Base-by-base conservation (phyloP, 23 red algal species). In the Gracilaria gracilis region DNA sequence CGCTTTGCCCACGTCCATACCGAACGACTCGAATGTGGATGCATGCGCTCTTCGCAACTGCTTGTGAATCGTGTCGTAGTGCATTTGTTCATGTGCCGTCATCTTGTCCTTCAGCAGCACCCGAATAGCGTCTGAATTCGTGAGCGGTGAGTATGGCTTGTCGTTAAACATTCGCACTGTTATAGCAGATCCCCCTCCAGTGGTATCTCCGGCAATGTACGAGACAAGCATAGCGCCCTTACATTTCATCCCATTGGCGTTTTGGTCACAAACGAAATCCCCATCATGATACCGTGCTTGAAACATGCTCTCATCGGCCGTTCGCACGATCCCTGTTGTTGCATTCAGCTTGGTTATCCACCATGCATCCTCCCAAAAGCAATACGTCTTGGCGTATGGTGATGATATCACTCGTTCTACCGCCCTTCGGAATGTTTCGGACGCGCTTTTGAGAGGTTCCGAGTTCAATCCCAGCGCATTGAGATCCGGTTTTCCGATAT, bases 361-460 rank as follows among this genome's bases (percentile, higher is more conserved):
- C 89, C 89, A 84, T 24, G 79, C 89, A 28, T 83, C 79, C 19
- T 83, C 79, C 89, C 89, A 84, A 59, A 93, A 84, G 39, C 89
- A 84, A n/a, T 93, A 84, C 35, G 89, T 84, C 78, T 93, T 93
- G 6, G 89, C 64, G 9, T 39, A 54, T 27, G 67, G 36, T 7
- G 67, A 6, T 21, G 73, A 31, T 46, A 72, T 55, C 11, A 48
- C 44, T 33, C 79, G n/a, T 14, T 84, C 80, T 12, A 93, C 61
- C 1, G 79, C 79, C 36, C 61, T 34, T n/a, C 80, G 36, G 42
- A 46, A 46, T 11, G 11, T 7, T 65, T 83, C 89, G 21, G 58
- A 74, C 40, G 89, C 36, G 69, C 65, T 84, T 19, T 44, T 46
- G 29, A 93, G 24, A 0, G 89, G 89, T 42, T 93, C 89, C 6